Evolutionary conservation across 192 early-diverging fungal species (phyloP), one percentile per base, ranked within the genome.

Genomic region (Coemansia sp.): DNA sequence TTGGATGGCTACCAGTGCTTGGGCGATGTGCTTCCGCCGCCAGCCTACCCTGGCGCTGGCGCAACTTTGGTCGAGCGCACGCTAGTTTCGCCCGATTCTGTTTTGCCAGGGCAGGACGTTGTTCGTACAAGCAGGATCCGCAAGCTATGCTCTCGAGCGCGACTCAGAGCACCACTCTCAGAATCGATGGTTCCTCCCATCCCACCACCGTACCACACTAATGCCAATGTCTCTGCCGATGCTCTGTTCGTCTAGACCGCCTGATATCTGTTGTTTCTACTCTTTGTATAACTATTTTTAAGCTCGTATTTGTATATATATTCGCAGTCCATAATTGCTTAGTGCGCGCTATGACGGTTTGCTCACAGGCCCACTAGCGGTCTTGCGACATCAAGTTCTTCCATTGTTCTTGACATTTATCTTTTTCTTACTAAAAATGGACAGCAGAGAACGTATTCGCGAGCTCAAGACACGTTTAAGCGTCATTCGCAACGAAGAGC

Each of bases 401-500:
- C 3, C 46, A 20, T 20, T 22, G 5, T 20, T 13, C 19, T 19
- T 6, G 12, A 27, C 24, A 34, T 19, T 24, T 13, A 8, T 17
- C 7, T 29, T 29, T 27, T 29, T 9, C 24, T 55, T 2, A 29
- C 13, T 32, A 32, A 32, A 41, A 42, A 74, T 71, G 62, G 59
- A 70, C 36, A 39, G 55, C 8, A 31, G 36, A 11, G 22, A 45
- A 0, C 61, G 67, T 17, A 61, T 69, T 34, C 12, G 15, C 36
- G 46, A 65, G 31, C 34, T 80, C n/a, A 65, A 59, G 50, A 44
- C 69, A 2, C 72, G 72, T 8, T 58, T 80, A 53, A 41, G 24
- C 20, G 39, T 41, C 19, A 62, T 82, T 55, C 71, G 75, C 22
- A 62, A 44, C 20, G 75, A 82, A 61, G 80, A 82, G 69, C 72